Base-by-base conservation (phyloP, 164 flowering plant species). In the Taxillus chinensis region DNA sequence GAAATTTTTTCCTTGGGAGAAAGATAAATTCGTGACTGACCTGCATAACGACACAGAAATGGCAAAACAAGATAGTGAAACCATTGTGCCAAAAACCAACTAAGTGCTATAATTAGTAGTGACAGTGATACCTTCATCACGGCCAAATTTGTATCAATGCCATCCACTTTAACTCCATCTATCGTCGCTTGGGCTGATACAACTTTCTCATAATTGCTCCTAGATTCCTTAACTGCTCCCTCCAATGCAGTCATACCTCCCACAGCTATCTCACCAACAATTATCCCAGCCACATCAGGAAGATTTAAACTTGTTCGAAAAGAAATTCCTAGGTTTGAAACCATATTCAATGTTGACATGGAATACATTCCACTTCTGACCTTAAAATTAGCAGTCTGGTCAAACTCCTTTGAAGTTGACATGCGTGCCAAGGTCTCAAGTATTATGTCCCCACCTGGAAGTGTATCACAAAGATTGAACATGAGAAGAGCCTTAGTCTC, bases 391-490 rank as follows among this genome's bases (percentile, higher is more conserved):
- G 68, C 77, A 38, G 68, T 60, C 16, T 72, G 68, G 13, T 81
- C 87, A 27, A 67, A 64, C 60, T 77, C 88, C 70, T 75, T 77
- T 39, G 71, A 53, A 17, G 75, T 61, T 48, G 78, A 80, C 83
- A 79, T 79, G 55, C 61, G 76, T 56, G 90, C 88, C 64, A 95
- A 83, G 43, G 90, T 78, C 73, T 90, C 97, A 39, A 95, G 70
- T 73, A 91, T 82, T 61, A 80, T 64, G 72, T 91, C 97, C 63
- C 99, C 99, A 57, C 96, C 95, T n/a, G 99, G 99, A 62, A 91
- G 89, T 62, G 82, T 86, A 68, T 91, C 95, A 57, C 95, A 85
- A 38, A 86, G 83, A 73, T 79, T 95, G 73, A 86, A 95, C 84
- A 86, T 77, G 65, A 95, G 90, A 72, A 90, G 85, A 46, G 75